Percentiles rank a stretch among this genome's conserved stretches.
Conservation (phyloP, 2,329 filamentous ascomycete genomes). For the Daldinia eschscholtzii region DNA sequence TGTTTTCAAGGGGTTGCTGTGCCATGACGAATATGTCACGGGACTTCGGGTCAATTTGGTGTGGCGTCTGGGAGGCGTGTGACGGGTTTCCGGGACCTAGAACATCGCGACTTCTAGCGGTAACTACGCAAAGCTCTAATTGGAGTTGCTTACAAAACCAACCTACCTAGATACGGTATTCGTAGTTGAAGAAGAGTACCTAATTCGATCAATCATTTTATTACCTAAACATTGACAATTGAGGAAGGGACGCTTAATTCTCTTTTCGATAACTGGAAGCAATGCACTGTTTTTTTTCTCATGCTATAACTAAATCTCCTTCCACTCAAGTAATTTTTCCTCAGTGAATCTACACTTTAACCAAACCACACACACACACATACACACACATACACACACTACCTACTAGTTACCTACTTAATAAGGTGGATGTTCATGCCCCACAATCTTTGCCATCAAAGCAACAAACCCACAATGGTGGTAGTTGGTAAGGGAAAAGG, state of each 20-base stretch:
- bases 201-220: neutral
- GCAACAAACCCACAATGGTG: constrained; percentile 6
- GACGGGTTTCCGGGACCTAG: neutral
- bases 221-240: neutral
- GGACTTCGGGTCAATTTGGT: constrained; percentile 51
- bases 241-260: neutral
- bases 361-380: neutral
- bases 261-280: neutral
- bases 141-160: neutral
- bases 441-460: neutral
- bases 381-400: neutral
- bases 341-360: neutral
- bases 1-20: too few species aligned
- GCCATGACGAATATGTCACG: constrained; percentile 43
- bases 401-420: neutral
- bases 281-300: neutral
- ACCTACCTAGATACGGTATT: too few species aligned
- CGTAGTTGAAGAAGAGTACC: neutral
- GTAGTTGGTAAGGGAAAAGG: constrained; percentile 5
- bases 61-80: constrained; percentile 36
- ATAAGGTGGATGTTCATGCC: neutral
- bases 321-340: neutral
- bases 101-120: constrained; percentile 40
- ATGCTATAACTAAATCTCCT: too few species aligned
- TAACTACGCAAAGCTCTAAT: constrained; percentile 8